These are phyloP conservation scores for Stromatinia cepivora DNA, from an alignment of 2,329 filamentous ascomycete genomes.

Conservation along the genomic window DNA sequence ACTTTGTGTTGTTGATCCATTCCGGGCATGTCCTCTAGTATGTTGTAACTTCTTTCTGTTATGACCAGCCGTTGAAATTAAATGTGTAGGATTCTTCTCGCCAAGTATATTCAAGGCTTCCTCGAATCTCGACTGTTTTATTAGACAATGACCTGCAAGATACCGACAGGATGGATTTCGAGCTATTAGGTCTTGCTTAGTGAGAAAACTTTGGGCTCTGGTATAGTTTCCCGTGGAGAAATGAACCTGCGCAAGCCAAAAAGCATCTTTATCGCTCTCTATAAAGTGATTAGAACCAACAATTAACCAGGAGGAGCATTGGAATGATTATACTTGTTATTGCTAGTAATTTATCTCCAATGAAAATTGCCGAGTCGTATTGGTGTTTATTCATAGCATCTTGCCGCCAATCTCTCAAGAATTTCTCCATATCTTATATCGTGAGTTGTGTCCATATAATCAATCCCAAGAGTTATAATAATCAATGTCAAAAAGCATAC, in stretches of 20 bases:
- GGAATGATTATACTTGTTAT: constrained; percentile 69
- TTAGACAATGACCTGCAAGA: constrained; percentile 87
- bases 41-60: constrained; percentile 71
- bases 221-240: constrained; percentile 95
- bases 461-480: neutral
- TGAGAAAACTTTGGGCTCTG: constrained; percentile 82
- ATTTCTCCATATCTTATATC: constrained; percentile 73
- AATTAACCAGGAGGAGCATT: neutral
- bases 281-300: constrained; percentile 25
- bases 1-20: constrained; percentile 51
- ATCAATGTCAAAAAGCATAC: neutral
- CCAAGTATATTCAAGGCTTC: constrained; percentile 85
- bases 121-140: constrained; percentile 87
- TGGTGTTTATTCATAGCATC: constrained; percentile 95
- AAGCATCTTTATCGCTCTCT: constrained; percentile 94
- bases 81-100: constrained; percentile 89
- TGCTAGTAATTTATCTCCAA: constrained; percentile 94
- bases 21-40: constrained; percentile 52
- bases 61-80: constrained; percentile 66
- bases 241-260: constrained; percentile 97
- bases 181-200: constrained; percentile 76
- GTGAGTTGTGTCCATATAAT: neutral
- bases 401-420: constrained; percentile 90
- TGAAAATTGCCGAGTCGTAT: constrained; percentile 94
- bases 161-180: constrained; percentile 88